Percentiles rank a stretch among this genome's conserved stretches.
These are phyloP conservation scores for Puccinia novopanici DNA, from an alignment of 1,284 basidiomycete genomes.

Conservation along the genomic window DNA sequence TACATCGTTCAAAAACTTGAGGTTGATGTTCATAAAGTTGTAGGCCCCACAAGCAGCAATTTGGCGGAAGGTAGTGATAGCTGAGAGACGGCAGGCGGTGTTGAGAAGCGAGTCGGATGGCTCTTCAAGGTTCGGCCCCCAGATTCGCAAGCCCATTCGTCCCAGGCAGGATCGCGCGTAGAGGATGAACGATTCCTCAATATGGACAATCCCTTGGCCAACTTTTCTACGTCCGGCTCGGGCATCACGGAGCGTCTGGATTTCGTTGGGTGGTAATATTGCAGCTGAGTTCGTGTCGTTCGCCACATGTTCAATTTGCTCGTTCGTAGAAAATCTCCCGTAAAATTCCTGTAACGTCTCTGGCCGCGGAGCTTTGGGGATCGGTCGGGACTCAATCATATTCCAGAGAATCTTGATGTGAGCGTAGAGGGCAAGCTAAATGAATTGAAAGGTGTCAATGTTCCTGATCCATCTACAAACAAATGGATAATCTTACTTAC, in stretches of 20 bases:
- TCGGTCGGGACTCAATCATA: background rate
- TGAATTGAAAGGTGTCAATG: no score
- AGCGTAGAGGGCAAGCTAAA: background rate
- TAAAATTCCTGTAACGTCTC: background rate
- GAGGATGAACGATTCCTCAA: no score
- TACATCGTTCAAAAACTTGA: background rate
- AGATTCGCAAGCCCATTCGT: no score
- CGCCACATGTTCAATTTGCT: background rate
- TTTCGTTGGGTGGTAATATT: background rate
- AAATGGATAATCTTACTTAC: no score
- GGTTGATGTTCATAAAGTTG: constrained; percentile 27
- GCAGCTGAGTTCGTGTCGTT: no score
- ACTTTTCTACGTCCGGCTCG: background rate
- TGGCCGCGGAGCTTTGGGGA: background rate
- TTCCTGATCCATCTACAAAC: no score
- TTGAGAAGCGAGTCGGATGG: constrained; percentile 18
- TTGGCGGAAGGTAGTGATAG: constrained; percentile 11
- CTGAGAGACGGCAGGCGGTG: constrained; percentile 6
- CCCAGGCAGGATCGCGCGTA: no score
- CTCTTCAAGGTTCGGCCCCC: no score
- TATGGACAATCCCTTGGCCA: background rate
- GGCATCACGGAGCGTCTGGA: background rate
- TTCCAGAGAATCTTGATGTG: background rate
- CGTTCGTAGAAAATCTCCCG: background rate
- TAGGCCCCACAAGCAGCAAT: background rate